Evolutionary conservation across 164 flowering plant species (phyloP).

Genomic region (Akebia trifoliata): DNA sequence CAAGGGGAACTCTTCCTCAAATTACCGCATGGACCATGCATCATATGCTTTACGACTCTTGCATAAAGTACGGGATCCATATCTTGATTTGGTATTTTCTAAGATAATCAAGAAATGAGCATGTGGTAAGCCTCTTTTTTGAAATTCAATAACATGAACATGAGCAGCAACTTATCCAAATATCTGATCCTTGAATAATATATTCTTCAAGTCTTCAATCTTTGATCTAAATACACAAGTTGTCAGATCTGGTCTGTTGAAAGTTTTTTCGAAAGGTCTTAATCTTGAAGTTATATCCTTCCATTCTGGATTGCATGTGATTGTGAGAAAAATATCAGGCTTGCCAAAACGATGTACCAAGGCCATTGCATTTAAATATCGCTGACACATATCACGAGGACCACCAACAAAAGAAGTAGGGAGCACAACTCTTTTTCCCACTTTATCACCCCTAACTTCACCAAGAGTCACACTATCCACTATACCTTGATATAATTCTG

Average conservation of each 20-base stretch:
- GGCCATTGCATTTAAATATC: constrained; percentile 6
- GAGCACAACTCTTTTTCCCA: not conserved
- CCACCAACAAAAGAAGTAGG: constrained; percentile 1
- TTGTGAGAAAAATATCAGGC: constrained; percentile 8
- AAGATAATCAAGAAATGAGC: not conserved
- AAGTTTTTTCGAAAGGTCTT: not conserved
- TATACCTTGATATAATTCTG: not conserved
- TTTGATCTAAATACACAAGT: constrained; percentile 6
- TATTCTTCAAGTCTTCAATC: not conserved
- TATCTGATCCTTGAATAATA: constrained; percentile 2
- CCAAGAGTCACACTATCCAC: not conserved
- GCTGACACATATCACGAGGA: not conserved
- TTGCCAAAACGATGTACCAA: constrained; percentile 9
- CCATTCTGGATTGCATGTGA: constrained; percentile 17
- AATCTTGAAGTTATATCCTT: not conserved
- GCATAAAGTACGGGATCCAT: too few species aligned
- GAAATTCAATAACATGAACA: constrained; percentile 10
- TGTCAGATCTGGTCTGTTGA: constrained; percentile 7
- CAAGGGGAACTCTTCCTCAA: not conserved
- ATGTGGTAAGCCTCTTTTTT: constrained; percentile 10
- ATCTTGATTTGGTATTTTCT: not conserved
- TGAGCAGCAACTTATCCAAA: constrained; percentile 6
- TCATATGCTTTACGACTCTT: not conserved
- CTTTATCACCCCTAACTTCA: not conserved
- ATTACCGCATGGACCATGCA: not conserved